phyloP scores from a whole-genome alignment of 352 stramenopile genomes.

The Pythium oligandrum region DNA sequence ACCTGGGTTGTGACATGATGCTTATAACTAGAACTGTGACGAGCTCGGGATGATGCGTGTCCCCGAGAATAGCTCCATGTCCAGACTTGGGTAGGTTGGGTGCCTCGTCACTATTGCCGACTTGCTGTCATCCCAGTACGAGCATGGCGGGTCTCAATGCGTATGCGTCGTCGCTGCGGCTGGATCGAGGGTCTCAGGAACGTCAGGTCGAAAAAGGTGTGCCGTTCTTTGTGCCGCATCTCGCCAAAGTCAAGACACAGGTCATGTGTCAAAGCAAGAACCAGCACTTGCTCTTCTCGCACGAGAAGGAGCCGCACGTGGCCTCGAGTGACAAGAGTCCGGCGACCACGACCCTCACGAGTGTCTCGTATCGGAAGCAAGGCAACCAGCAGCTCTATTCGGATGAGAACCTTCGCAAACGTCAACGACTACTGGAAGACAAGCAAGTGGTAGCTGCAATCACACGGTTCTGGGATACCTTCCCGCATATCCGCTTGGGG shows the following conservation, averaged over 20 bases:
- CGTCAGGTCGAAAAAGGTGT: slow-evolving; percentile 13
- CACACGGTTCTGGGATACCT: slow-evolving; percentile 70
- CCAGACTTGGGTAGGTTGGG: too few relatives aligned
- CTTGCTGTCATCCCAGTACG: background rate
- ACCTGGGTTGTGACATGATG: too few relatives aligned
- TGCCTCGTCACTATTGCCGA: too few relatives aligned
- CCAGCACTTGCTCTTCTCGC: slow-evolving; percentile 35
- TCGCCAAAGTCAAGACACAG: slow-evolving; percentile 41
- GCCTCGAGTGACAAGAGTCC: background rate
- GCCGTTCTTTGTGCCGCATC: slow-evolving; percentile 35
- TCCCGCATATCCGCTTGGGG: slow-evolving; percentile 47
- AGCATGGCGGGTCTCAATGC: slow-evolving; percentile 34
- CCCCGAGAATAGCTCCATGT: background rate
- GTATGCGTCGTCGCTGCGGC: slow-evolving; percentile 34
- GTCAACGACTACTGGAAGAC: slow-evolving; percentile 48
- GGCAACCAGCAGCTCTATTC: slow-evolving; percentile 66
- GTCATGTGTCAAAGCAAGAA: slow-evolving; percentile 30
- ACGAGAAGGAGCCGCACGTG: slow-evolving; percentile 15
- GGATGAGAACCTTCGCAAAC: slow-evolving; percentile 56
- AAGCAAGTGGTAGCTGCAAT: slow-evolving; percentile 41
- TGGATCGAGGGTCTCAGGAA: slow-evolving; percentile 17
- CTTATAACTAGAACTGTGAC: too few relatives aligned
- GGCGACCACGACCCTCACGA: slow-evolving; percentile 3
- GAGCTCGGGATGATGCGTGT: too few relatives aligned
- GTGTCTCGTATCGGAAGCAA: slow-evolving; percentile 62